Percentiles rank a stretch among this genome's conserved stretches.
phyloP scores from a whole-genome alignment of 331 rosid genomes.

The Rosa hybrid region DNA sequence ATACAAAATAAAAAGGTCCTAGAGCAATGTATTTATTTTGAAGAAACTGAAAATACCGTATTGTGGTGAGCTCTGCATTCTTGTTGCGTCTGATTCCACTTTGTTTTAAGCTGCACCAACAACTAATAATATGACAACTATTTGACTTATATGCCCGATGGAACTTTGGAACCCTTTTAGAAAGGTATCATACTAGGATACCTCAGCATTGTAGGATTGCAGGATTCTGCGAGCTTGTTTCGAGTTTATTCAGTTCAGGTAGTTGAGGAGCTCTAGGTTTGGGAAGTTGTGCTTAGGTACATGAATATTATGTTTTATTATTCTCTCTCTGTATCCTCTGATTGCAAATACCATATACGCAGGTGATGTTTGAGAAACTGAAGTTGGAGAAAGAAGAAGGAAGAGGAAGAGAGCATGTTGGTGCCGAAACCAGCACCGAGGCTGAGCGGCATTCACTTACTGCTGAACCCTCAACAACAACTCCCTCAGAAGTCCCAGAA shows the following conservation, averaged over 20 bases:
- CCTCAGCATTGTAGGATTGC: neutral
- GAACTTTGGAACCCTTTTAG: neutral
- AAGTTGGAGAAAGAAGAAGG: constrained; percentile 84
- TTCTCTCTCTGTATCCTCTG: neutral
- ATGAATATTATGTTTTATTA: neutral
- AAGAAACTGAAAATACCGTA: neutral
- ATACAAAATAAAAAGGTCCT: too few species aligned
- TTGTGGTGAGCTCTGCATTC: neutral
- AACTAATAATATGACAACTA: neutral
- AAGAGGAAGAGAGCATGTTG: constrained; percentile 43
- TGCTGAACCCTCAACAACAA: neutral
- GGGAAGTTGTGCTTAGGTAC: neutral
- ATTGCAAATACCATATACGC: neutral
- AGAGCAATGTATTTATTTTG: neutral
- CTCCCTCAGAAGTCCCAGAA: neutral
- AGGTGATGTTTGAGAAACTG: constrained; percentile 82
- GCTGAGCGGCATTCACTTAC: neutral
- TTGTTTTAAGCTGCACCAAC: neutral
- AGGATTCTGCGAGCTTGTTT: neutral
- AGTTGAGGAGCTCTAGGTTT: neutral
- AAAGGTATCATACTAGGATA: neutral
- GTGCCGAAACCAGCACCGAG: neutral
- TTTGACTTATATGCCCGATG: neutral
- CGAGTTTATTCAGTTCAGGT: neutral
- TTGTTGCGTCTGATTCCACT: neutral